Base-by-base conservation (phyloP, 257 asterid species). In the Orobanche coerulescens region DNA sequence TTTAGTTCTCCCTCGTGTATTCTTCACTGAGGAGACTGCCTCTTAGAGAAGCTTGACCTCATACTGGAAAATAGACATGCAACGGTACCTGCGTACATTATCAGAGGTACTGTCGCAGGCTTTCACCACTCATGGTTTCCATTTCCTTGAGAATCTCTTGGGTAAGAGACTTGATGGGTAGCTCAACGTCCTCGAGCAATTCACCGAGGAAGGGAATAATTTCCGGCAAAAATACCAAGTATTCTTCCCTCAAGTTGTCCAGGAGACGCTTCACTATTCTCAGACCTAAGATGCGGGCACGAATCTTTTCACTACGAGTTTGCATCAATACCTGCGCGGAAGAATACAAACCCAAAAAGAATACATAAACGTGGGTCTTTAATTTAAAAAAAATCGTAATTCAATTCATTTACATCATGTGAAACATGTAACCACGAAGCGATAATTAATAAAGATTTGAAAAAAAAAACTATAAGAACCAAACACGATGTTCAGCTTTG, bases 161-260 rank as follows among this genome's bases (percentile, higher is more conserved):
- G 0, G 98, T 84, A 52, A 92, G 95, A 31, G 89, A 66, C 77
- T 88, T 92, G 31, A 92, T 95, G 19, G 93, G 72, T 23, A 67
- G 75, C 65, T 88, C 95, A 0, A 50, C 71, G 54, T 92, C 98
- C 84, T 92, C 98, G 1, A 92, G 93, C 80, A 86, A 61, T 68
- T 92, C 96, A 6, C 89, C 87, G 10, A 92, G 85, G 87, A 88
- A 88, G 15, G 95, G 96, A 33, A 92, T 88, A 20, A 95, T 86
- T 61, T 92, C 96, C 0, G 95, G 86, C 77, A 92, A 52, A 19
- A 88, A 76, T 40, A 71, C 82, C 55, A 82, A 50, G 71, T 86
- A 92, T 66, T 86, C 98, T 70, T 92, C 96, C 66, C 83, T 86
- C 73, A 92, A 78, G 15, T 84, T 88, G 74, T 92, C 96, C 4